A percentile compares a stretch with the other conserved stretches of the same genome.
Conservation (phyloP, 169 alveolate species). For the Eimeria necatrix region DNA sequence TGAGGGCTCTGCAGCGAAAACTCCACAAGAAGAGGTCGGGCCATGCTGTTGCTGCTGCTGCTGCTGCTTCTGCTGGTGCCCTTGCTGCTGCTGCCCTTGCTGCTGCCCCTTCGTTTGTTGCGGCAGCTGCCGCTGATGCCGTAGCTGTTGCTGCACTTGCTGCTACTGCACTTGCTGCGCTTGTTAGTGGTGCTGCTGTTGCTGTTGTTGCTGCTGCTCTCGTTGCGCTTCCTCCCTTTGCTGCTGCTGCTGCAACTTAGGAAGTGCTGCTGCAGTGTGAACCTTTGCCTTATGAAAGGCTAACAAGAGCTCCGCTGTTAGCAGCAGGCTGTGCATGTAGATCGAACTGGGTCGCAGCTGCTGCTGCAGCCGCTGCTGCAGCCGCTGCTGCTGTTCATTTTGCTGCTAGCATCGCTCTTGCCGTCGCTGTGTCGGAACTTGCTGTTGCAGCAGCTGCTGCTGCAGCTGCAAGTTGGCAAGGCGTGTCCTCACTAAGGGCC, state of each 20-base stretch:
- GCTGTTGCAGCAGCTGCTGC: too few relatives aligned
- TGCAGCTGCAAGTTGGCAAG: too few relatives aligned
- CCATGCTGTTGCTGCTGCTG: constrained; percentile 32
- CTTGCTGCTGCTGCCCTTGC: not conserved
- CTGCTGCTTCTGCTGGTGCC: constrained; percentile 3
- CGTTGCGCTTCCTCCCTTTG: not conserved
- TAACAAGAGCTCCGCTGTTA: too few relatives aligned
- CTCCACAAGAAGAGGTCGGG: constrained; percentile 26
- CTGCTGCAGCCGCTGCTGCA: too few relatives aligned
- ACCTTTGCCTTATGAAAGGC: too few relatives aligned
- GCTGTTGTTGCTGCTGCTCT: too few relatives aligned
- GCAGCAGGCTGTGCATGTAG: too few relatives aligned
- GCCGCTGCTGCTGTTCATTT: too few relatives aligned
- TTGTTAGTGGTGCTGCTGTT: not conserved
- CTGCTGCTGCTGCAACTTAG: not conserved
- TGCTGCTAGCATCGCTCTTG: too few relatives aligned
- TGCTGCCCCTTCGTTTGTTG: not conserved
- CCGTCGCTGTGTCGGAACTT: too few relatives aligned
- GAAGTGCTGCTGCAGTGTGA: not conserved
- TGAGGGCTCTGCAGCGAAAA: constrained; percentile 8
- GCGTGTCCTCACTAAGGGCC: too few relatives aligned
- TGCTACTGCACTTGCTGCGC: constrained; percentile 12
- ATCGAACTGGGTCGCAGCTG: too few relatives aligned
- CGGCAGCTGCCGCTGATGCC: constrained; percentile 25
- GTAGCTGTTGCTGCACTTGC: not conserved